These are phyloP conservation scores for Eutypa lata DNA, from an alignment of 2,329 filamentous ascomycete species.

Conservation along the genomic window DNA sequence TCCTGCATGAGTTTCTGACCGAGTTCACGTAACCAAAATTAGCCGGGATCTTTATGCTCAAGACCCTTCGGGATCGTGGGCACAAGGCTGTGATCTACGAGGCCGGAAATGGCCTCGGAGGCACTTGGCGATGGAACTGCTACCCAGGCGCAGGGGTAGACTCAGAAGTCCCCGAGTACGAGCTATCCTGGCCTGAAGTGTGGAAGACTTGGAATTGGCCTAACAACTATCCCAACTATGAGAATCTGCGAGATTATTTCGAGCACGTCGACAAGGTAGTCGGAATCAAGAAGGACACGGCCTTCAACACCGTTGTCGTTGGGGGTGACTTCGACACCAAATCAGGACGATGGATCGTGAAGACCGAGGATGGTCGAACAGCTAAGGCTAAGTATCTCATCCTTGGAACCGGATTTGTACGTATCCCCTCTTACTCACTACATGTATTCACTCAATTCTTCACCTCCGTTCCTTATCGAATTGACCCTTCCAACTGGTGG, in stretches of 20 bases:
- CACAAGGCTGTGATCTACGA: slow-evolving; percentile 49
- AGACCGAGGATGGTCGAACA: slow-evolving; percentile 48
- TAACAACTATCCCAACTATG: slow-evolving; percentile 47
- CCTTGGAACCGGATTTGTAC: slow-evolving; percentile 50
- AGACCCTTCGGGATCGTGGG: slow-evolving; percentile 48
- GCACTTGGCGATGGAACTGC: slow-evolving; percentile 55
- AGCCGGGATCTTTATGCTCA: slow-evolving; percentile 49
- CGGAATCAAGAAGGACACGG: slow-evolving; percentile 52
- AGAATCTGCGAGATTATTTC: slow-evolving; percentile 56
- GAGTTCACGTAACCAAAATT: background rate
- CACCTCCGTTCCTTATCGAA: too few relatives aligned
- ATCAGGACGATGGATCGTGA: slow-evolving; percentile 46
- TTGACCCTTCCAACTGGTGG: too few relatives aligned
- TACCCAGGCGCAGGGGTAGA: slow-evolving; percentile 56
- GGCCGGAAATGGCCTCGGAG: slow-evolving; percentile 47
- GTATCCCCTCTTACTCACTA: slow-evolving; percentile 2
- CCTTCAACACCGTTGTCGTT: slow-evolving; percentile 54
- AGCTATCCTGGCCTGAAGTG: slow-evolving; percentile 49
- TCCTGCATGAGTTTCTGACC: background rate
- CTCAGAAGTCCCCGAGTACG: slow-evolving; percentile 50
- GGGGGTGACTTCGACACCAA: slow-evolving; percentile 48
- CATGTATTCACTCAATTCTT: too few relatives aligned
- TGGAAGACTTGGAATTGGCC: slow-evolving; percentile 57
- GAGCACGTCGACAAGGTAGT: slow-evolving; percentile 55
- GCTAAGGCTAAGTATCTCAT: slow-evolving; percentile 50